Evolutionary conservation across 2,329 filamentous ascomycete species (phyloP).

Genomic region (Drechslerella coelobrocha): DNA sequence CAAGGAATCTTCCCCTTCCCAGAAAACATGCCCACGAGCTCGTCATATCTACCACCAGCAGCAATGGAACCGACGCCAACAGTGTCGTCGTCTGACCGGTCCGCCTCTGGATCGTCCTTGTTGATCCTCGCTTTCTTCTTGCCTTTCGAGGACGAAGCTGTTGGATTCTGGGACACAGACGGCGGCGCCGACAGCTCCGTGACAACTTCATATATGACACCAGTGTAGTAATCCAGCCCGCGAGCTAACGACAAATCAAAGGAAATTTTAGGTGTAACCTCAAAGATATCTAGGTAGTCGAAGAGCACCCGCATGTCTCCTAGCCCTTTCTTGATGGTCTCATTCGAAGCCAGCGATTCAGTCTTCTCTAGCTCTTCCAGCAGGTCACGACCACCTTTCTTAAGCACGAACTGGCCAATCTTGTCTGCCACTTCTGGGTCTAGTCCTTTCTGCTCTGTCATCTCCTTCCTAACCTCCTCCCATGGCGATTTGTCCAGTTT

Average conservation of each 20-base stretch:
- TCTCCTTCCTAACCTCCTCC: conserved; percentile 87
- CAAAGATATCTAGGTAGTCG: conserved; percentile 79
- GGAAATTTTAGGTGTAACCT: conserved; percentile 74
- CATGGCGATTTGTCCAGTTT: conserved; percentile 94
- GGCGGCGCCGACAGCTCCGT: conserved; percentile 76
- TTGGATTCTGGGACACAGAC: conserved; percentile 55
- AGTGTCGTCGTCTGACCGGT: conserved; percentile 78
- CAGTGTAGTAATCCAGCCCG: conserved; percentile 91
- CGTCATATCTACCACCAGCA: conserved; percentile 88
- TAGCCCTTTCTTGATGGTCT: conserved; percentile 77
- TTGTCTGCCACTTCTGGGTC: conserved; percentile 78
- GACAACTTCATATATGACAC: conserved; percentile 87
- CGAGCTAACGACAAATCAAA: conserved; percentile 90
- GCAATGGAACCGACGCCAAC: conserved; percentile 86
- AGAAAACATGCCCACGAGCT: conserved; percentile 91
- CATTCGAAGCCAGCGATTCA: conserved; percentile 72
- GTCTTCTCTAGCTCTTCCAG: conserved; percentile 73
- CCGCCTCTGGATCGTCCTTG: conserved; percentile 66
- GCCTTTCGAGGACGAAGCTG: conserved; percentile 60
- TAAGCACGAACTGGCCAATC: conserved; percentile 83
- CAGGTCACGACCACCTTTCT: conserved; percentile 73
- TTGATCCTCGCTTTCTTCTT: conserved; percentile 63
- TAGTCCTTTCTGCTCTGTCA: conserved; percentile 90
- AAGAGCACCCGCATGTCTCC: conserved; percentile 82
- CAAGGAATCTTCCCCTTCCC: conserved; percentile 86